Percentiles rank a stretch among this genome's conserved stretches.
phyloP scores from a whole-genome alignment of 805 yeast species.

The Metschnikowia lunata region DNA sequence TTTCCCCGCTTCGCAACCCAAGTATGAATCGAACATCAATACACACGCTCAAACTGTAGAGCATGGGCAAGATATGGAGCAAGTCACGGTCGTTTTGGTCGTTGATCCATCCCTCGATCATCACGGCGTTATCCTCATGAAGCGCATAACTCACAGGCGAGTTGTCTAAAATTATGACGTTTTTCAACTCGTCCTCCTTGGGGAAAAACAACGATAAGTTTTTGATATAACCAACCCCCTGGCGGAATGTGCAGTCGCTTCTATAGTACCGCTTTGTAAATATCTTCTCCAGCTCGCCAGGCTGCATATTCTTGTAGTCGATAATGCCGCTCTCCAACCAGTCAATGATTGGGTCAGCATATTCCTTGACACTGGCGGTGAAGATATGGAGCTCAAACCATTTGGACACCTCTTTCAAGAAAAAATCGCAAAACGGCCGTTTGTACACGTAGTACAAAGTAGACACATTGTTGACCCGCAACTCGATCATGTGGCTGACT shows the following conservation, averaged over 20 bases:
- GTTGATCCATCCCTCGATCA: slow-evolving; percentile 96
- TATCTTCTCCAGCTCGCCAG: slow-evolving; percentile 22
- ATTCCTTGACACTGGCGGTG: slow-evolving; percentile 91
- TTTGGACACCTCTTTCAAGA: slow-evolving; percentile 67
- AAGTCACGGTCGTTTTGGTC: slow-evolving; percentile 90
- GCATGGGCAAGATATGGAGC: slow-evolving; percentile 73
- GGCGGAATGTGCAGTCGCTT: slow-evolving; percentile 68
- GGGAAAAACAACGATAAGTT: slow-evolving; percentile 38
- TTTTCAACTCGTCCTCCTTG: slow-evolving; percentile 68
- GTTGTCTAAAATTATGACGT: slow-evolving; percentile 80
- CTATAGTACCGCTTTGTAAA: slow-evolving; percentile 68
- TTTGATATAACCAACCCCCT: slow-evolving; percentile 78
- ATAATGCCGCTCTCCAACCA: slow-evolving; percentile 69
- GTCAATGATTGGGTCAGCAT: slow-evolving; percentile 95
- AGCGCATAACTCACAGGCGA: slow-evolving; percentile 85
- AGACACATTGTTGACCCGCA: slow-evolving; percentile 61
- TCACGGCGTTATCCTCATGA: slow-evolving; percentile 84
- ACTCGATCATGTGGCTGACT: slow-evolving; percentile 71
- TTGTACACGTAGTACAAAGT: slow-evolving; percentile 87
- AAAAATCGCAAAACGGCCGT: slow-evolving; percentile 86
- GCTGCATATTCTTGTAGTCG: slow-evolving; percentile 12
- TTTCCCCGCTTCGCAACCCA: slow-evolving; percentile 71
- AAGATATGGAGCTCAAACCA: slow-evolving; percentile 91
- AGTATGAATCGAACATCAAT: slow-evolving; percentile 80
- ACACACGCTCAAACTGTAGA: slow-evolving; percentile 69